Conservation (phyloP, 371 early-diverging fungal genomes). For the Circinella minor region DNA sequence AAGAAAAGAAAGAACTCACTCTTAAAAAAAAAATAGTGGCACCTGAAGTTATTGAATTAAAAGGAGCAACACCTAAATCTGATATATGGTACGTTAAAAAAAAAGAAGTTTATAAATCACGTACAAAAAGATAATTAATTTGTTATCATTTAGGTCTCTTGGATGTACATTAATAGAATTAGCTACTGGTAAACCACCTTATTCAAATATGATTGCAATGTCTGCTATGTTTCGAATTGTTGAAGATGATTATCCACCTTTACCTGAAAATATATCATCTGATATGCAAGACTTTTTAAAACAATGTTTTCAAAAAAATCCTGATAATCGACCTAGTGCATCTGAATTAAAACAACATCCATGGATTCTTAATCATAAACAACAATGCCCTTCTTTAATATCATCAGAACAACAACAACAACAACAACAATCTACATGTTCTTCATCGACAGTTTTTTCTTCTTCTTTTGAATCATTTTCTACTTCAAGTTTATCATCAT, state of each 20-base stretch:
- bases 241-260: conserved; percentile 85
- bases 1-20: too few species aligned
- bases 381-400: conserved; percentile 3
- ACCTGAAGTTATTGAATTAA: conserved; percentile 93
- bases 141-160: conserved; percentile 60
- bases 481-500: background rate
- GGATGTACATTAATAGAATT: conserved; percentile 90
- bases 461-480: background rate
- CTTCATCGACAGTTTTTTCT: background rate
- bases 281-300: conserved; percentile 77
- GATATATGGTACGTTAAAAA: conserved; percentile 92
- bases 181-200: conserved; percentile 88
- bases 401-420: background rate
- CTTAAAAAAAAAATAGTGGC: too few species aligned
- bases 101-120: too few species aligned
- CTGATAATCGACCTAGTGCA: conserved; percentile 73
- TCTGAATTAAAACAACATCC: conserved; percentile 65
- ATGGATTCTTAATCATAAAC: conserved; percentile 67
- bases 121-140: too few species aligned
- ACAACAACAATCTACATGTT: background rate
- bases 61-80: conserved; percentile 80
- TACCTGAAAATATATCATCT: conserved; percentile 82
- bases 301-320: conserved; percentile 84
- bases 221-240: conserved; percentile 91
- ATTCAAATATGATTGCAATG: conserved; percentile 81